phyloP scores from a whole-genome alignment of 768 basidiomycete species.

The Artomyces pyxidatus region DNA sequence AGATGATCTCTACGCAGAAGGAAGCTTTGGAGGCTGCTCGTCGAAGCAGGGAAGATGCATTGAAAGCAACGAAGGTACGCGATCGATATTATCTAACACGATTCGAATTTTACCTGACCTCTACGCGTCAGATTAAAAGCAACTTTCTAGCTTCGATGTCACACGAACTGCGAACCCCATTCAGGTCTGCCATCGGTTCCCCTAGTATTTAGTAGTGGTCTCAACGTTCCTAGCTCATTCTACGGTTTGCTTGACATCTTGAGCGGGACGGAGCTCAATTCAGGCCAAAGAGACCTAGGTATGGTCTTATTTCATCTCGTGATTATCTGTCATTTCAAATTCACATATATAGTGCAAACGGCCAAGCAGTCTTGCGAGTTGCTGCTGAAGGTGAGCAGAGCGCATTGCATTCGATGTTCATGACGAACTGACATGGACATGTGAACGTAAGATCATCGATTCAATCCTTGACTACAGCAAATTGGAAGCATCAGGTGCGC shows the following conservation, averaged over 20 bases:
- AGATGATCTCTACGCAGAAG: constrained; percentile 67
- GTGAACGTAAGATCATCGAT: constrained; percentile 55
- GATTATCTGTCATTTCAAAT: neutral
- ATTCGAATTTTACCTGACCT: constrained; percentile 1
- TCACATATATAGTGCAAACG: constrained; percentile 62
- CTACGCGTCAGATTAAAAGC: constrained; percentile 68
- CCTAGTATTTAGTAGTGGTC: too few relatives aligned
- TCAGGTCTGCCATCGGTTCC: too few relatives aligned
- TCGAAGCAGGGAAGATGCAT: constrained; percentile 61
- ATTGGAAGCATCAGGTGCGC: constrained; percentile 59
- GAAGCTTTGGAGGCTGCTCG: constrained; percentile 65
- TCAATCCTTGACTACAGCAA: constrained; percentile 77
- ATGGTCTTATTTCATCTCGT: constrained; percentile 1
- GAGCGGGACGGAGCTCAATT: constrained; percentile 60
- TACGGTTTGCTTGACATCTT: constrained; percentile 72
- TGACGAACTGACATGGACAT: constrained; percentile 2
- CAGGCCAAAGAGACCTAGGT: constrained; percentile 67
- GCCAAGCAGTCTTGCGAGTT: constrained; percentile 75
- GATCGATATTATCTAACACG: neutral
- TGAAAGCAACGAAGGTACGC: constrained; percentile 61
- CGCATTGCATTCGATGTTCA: neutral
- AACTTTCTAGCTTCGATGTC: constrained; percentile 73
- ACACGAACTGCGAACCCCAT: constrained; percentile 70
- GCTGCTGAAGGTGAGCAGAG: constrained; percentile 45
- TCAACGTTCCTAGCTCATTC: constrained; percentile 43